Base-by-base conservation (phyloP, 306 rosid species). In the Rosa chinensis region DNA sequence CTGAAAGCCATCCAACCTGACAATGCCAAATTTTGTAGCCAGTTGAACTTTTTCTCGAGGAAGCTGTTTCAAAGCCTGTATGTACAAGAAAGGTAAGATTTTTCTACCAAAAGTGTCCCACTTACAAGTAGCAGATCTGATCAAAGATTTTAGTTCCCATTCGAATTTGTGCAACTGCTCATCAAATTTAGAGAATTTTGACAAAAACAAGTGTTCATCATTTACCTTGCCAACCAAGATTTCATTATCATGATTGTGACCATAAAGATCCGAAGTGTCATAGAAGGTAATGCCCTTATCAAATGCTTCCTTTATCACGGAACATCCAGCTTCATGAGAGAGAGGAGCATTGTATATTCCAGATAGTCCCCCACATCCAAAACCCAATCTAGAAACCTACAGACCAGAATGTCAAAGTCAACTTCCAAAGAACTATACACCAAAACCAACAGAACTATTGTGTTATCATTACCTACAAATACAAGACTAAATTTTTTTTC, bases 311-410 rank as follows among this genome's bases (percentile, higher is more conserved):
- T 80, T 88, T 18, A 92, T 90, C 28, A 92, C 73, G 17, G 86
- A 66, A 68, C 87, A 85, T 77, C 91, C 96, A 62, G 81, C 90
- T 84, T 92, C 92, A 79, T 92, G 92, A 6, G 94, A 80, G 49
- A 92, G 89, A 52, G 97, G 97, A 55, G 82, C 83, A 62, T 81
- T 89, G 78, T 85, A 88, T 67, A 81, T 78, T 67, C 97, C 98
- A 17, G 92, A 88, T 18, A 89, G 81, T 72, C 96, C 97, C 8
- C 45, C 92, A 80, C 96, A 92, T 77, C 98, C 98, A 84, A 86
- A 94, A n/a, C 96, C 97, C 87, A 94, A 39, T 85, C 85, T 85
- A 37, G 98, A 89, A 75, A 94, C 96, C 97, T 94, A 82, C 82
- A 82, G 32, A 66, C 53, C 64, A 81, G 53, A 50, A 58, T 90